Evolutionary conservation across 331 rosid species (phyloP).

Genomic region (Quercus lobata): DNA sequence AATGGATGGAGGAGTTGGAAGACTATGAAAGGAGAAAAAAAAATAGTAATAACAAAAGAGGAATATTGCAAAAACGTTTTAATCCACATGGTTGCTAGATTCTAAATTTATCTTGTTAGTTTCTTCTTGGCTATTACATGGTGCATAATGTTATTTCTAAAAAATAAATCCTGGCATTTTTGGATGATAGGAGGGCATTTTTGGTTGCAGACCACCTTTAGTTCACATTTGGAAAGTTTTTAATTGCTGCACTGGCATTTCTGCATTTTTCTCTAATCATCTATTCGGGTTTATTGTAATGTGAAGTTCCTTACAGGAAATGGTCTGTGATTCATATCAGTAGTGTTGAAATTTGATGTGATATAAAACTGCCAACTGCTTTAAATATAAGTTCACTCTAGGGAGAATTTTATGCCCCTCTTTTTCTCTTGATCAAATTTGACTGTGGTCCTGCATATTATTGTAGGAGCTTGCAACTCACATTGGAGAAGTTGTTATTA

Average conservation of each 20-base stretch:
- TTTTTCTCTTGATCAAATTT: slow-evolving; percentile 3
- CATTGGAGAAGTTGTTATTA: slow-evolving; percentile 95
- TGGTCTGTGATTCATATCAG: background rate
- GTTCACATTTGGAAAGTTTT: background rate
- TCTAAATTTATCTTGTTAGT: background rate
- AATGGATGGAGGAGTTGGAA: too few relatives aligned
- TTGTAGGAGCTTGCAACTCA: slow-evolving; percentile 92
- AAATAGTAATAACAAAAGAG: background rate
- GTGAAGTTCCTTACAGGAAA: background rate
- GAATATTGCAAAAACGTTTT: background rate
- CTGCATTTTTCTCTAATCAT: background rate
- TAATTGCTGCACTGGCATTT: background rate
- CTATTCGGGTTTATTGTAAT: background rate
- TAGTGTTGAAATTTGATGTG: slow-evolving; percentile 1
- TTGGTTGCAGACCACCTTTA: background rate
- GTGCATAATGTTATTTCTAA: too few relatives aligned
- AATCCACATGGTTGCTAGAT: background rate
- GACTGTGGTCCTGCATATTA: slow-evolving; percentile 7
- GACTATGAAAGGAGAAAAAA: too few relatives aligned
- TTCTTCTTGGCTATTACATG: background rate
- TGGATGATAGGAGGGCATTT: background rate
- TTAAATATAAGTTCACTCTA: background rate
- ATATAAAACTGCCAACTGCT: background rate
- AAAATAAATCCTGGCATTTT: background rate
- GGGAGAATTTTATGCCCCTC: background rate